Evolutionary conservation across 345 rosid genomes (phyloP), one percentile per base, ranked within the genome.

Genomic region (Mangifera indica): DNA sequence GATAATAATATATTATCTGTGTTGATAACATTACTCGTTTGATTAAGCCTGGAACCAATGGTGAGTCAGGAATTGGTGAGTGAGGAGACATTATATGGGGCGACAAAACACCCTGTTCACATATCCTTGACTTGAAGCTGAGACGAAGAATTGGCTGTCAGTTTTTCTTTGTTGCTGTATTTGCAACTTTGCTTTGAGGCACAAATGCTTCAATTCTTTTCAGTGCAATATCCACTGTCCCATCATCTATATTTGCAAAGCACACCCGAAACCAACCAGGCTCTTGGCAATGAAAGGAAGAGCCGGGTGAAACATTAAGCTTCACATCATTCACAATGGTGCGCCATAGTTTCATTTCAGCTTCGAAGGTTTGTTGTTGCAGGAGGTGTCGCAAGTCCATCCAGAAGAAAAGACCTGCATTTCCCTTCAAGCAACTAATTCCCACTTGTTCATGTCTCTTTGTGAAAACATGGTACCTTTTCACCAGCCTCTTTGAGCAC

Each of bases 251-350:
- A n/a, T n/a, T n/a, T n/a, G n/a, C n/a, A n/a, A n/a, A n/a, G n/a
- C n/a, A n/a, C n/a, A n/a, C n/a, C n/a, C 97, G 82, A 68, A 90
- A 94, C 91, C 96, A 94, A 2, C 97, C 97, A 3, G 97, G 97
- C 66, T 87, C 97, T 5, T 40, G 22, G 74, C 97, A 89, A 2
- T 53, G 80, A 67, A 94, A 94, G 1, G 98, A 92, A 42, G 84
- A 87, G 0, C 98, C 97, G 0, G 95, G 97, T 1, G 98, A 94
- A 11, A 92, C 81, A 49, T 94, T 92, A 15, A 94, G 95, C 78
- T 87, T 94, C 62, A 87, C 95, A 7, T 85, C 78, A 18, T 89
- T 5, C 22, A 94, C 42, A 62, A 90, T 89, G 76, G 76, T 80
- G 40, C 79, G 76, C 97, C 97, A 94, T 10, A 94, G 74, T 44